phyloP scores from a whole-genome alignment of 1,284 basidiomycete genomes.

The Trichosporon ovoides region DNA sequence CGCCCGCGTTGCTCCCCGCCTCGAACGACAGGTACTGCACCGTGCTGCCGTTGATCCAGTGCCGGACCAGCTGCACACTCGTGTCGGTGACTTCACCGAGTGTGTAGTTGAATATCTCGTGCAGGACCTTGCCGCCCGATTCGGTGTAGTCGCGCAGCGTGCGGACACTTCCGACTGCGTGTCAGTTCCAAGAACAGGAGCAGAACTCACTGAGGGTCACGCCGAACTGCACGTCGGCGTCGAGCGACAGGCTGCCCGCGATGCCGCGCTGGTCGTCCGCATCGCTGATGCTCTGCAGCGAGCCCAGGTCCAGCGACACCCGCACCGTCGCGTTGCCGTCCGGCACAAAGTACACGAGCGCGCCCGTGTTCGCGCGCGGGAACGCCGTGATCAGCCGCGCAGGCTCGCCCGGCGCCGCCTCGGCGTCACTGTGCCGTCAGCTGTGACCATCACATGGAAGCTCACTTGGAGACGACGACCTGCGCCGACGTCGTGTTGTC shows the following conservation, averaged over 20 bases:
- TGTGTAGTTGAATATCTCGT: constrained; percentile 52
- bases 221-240: constrained; percentile 47
- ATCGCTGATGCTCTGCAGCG: constrained; percentile 15
- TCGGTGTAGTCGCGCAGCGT: constrained; percentile 50
- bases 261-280: constrained; percentile 48
- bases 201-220: constrained; percentile 43
- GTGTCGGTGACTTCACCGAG: constrained; percentile 42
- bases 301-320: constrained; percentile 31
- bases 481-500: constrained; percentile 49
- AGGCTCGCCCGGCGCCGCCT: constrained; percentile 30
- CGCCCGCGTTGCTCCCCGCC: constrained; percentile 34
- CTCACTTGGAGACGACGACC: constrained; percentile 44
- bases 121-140: constrained; percentile 31
- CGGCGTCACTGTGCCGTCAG: constrained; percentile 27
- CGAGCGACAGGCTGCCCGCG: constrained; percentile 44
- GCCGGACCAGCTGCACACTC: constrained; percentile 46
- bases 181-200: background rate
- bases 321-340: constrained; percentile 17
- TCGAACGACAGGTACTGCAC: constrained; percentile 44
- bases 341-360: constrained; percentile 48
- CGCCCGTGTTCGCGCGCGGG: constrained; percentile 51
- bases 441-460: background rate
- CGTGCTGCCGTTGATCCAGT: constrained; percentile 50
- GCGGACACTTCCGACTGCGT: constrained; percentile 48
- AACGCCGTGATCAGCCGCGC: constrained; percentile 51